Conservation (phyloP, 2,329 filamentous ascomycete species). For the Byssothecium circinans region DNA sequence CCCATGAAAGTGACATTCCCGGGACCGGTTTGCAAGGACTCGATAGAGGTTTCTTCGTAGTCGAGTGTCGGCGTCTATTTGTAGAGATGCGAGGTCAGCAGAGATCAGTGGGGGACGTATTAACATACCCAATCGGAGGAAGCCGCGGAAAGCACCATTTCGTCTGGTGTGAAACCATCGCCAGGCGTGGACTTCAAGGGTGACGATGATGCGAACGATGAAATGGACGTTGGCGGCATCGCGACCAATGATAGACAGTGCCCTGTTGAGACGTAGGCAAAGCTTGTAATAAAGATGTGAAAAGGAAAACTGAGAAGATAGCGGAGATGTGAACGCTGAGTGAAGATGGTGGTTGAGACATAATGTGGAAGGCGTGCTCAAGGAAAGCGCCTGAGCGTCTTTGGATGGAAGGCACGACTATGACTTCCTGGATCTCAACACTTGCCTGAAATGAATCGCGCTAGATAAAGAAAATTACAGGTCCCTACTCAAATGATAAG, state of each 20-base stretch:
- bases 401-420: background rate
- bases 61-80: conserved; percentile 43
- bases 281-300: background rate
- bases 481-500: no score
- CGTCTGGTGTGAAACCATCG: conserved; percentile 58
- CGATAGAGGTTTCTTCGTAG: conserved; percentile 54
- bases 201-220: conserved; percentile 43
- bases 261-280: background rate
- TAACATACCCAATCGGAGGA: conserved; percentile 29
- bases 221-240: conserved; percentile 48
- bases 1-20: conserved; percentile 56
- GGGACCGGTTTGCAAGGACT: conserved; percentile 53
- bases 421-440: no score
- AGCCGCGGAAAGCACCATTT: conserved; percentile 37
- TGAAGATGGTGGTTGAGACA: background rate
- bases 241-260: background rate
- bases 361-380: conserved; percentile 5
- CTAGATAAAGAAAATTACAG: background rate
- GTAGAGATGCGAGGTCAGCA: background rate
- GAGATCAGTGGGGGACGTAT: background rate
- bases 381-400: background rate
- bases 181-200: conserved; percentile 34
- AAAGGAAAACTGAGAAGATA: background rate
- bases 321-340: conserved; percentile 1
- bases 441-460: background rate